phyloP scores from a whole-genome alignment of 331 rosid species.

The Quercus lobata region DNA sequence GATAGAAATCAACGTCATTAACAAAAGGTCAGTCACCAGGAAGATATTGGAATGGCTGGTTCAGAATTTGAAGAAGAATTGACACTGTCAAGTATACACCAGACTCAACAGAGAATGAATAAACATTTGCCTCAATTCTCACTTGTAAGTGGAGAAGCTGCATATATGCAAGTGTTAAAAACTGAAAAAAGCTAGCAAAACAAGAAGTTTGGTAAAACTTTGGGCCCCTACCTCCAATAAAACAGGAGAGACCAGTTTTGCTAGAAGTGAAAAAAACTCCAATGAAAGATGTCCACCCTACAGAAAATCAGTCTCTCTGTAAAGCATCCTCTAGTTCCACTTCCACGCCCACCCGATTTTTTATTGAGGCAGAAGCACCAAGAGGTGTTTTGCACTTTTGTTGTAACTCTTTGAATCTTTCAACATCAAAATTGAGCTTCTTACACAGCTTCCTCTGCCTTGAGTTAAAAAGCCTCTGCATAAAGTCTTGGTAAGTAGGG shows the following conservation, averaged over 20 bases:
- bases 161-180: too few relatives aligned
- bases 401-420: conserved; percentile 58
- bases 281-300: not conserved
- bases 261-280: not conserved
- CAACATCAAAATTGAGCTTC: conserved; percentile 56
- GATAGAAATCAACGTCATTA: not conserved
- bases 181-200: conserved; percentile 4
- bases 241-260: conserved; percentile 28
- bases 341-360: conserved; percentile 55
- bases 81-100: not conserved
- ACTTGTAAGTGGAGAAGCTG: not conserved
- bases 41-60: too few relatives aligned
- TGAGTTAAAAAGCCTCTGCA: conserved; percentile 78
- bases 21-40: not conserved
- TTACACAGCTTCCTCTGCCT: conserved; percentile 79
- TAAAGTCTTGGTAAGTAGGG: conserved; percentile 85
- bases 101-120: not conserved
- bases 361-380: conserved; percentile 51
- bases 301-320: conserved; percentile 35
- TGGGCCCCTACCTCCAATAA: conserved; percentile 32
- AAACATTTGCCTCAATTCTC: not conserved
- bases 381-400: conserved; percentile 40
- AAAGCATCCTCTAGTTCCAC: conserved; percentile 65
- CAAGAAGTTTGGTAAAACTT: conserved; percentile 14
- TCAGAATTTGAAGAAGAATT: not conserved